Base-by-base conservation (phyloP, 305 asterid species). In the Fraxinus nigra region DNA sequence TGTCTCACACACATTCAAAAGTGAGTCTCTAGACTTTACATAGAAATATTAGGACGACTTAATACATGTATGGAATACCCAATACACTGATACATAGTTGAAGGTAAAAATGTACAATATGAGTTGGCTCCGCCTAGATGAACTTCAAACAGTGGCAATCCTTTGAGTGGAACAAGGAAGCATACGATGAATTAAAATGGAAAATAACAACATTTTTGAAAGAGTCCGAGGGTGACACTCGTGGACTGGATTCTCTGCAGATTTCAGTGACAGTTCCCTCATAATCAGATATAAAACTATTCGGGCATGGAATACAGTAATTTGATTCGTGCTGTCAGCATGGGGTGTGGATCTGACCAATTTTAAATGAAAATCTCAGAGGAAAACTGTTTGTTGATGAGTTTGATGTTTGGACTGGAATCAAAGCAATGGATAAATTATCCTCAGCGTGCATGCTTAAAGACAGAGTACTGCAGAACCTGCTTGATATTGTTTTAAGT, bases 181-280 rank as follows among this genome's bases (percentile, higher is more conserved):
- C 30, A 61, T 22, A 61, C 13, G 32, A 22, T 61, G 73, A 65
- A 65, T 26, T 65, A 24, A 22, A 65, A 65, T 65, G 73, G 59
- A 48, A 51, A 51, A 51, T 51, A n/a, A 16, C 1, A 51, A 51
- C 63, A 67, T 28, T 63, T 11, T 26, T 26, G 1, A 28, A 67
- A 8, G 75, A 28, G 34, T 65, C 72, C 34, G 76, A 38, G 77
- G 34, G 87, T 28, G 85, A 80, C 79, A 78, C 81, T 78, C 78
- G 80, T 76, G 77, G 80, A 24, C 65, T 63, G 30, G 85, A 85
- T 82, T 83, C 81, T 35, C 87, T 79, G 88, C 77, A 79, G 72
- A 14, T 78, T 16, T 78, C 87, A 85, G 90, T 70, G 84, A 72
- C 77, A 78, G 72, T 61, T 56, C 76, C 83, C 77, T 77, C 48